These are phyloP conservation scores for Fomitopsis palustris DNA, from an alignment of 1,284 basidiomycete species.

Conservation along the genomic window DNA sequence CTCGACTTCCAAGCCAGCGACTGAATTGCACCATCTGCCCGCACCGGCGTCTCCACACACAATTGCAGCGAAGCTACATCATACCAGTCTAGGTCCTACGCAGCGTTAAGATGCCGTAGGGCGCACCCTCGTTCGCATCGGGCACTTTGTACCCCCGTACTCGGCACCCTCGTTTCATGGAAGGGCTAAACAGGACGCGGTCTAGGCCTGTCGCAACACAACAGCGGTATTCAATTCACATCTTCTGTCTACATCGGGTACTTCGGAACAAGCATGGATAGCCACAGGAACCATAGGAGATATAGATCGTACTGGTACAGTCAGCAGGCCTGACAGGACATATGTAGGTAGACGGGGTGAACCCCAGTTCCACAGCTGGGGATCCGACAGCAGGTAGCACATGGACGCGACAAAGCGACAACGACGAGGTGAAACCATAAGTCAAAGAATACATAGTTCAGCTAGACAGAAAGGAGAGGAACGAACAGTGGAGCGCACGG, in stretches of 20 bases:
- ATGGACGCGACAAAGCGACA: constrained; percentile 1
- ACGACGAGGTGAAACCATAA: neutral
- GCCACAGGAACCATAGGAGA: neutral
- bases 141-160: neutral
- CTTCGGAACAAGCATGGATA: neutral
- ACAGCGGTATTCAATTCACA: neutral
- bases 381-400: constrained; percentile 1
- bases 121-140: neutral
- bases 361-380: neutral
- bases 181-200: neutral
- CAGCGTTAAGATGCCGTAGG: neutral
- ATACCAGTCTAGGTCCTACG: neutral
- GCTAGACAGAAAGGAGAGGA: neutral
- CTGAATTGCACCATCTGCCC: neutral
- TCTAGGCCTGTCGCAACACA: neutral
- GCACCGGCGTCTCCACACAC: neutral
- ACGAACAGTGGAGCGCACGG: neutral
- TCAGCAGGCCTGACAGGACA: neutral
- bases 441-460: constrained; percentile 1
- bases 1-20: constrained; percentile 1
- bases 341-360: neutral
- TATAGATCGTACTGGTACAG: neutral
- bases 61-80: neutral
- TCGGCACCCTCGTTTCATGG: neutral
- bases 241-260: neutral